These are phyloP conservation scores for Tetracladium marchalianum DNA, from an alignment of 495 filamentous ascomycete species.

Conservation along the genomic window DNA sequence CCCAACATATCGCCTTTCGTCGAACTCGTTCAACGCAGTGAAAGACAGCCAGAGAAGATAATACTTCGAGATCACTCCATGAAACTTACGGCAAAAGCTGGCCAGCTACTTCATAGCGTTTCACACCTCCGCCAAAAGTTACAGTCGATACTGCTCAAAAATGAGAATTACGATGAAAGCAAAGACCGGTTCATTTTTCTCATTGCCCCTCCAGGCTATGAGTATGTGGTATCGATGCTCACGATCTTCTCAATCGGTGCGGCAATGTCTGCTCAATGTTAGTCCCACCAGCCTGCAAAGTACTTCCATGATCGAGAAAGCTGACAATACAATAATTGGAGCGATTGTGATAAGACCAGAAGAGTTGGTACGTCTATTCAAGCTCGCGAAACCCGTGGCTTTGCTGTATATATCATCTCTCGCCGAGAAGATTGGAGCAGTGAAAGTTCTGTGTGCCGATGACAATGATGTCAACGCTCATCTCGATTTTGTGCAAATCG, in stretches of 20 bases:
- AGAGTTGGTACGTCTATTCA: slow-evolving; percentile 6
- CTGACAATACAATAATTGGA: slow-evolving; percentile 3
- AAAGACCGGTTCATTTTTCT: slow-evolving; percentile 10
- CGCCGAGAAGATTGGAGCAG: slow-evolving; percentile 1
- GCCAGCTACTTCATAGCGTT: slow-evolving; percentile 8
- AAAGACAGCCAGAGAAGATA: slow-evolving; percentile 3
- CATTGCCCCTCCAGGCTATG: slow-evolving; percentile 10
- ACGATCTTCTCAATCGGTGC: slow-evolving; percentile 11
- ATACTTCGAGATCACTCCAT: slow-evolving; percentile 14
- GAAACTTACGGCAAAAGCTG: slow-evolving; percentile 6
- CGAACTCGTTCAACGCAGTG: slow-evolving; percentile 1
- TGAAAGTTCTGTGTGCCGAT: slow-evolving; percentile 1
- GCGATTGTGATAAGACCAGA: slow-evolving; percentile 11
- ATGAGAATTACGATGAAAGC: background rate
- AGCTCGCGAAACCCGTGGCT: slow-evolving; percentile 6
- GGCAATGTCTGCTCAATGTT: slow-evolving; percentile 8
- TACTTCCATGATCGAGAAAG: too few species aligned
- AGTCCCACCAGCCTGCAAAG: too few species aligned
- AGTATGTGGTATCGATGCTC: slow-evolving; percentile 13
- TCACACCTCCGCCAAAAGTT: slow-evolving; percentile 4
- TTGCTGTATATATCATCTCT: slow-evolving; percentile 5
- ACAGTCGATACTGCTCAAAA: slow-evolving; percentile 1
- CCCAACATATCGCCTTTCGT: slow-evolving; percentile 5
- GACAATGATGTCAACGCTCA: background rate
- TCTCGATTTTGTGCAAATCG: slow-evolving; percentile 7